Percentiles rank a stretch among this genome's conserved stretches.
phyloP scores from a whole-genome alignment of 352 stramenopile genomes.

The Phytophthora aleatoria region DNA sequence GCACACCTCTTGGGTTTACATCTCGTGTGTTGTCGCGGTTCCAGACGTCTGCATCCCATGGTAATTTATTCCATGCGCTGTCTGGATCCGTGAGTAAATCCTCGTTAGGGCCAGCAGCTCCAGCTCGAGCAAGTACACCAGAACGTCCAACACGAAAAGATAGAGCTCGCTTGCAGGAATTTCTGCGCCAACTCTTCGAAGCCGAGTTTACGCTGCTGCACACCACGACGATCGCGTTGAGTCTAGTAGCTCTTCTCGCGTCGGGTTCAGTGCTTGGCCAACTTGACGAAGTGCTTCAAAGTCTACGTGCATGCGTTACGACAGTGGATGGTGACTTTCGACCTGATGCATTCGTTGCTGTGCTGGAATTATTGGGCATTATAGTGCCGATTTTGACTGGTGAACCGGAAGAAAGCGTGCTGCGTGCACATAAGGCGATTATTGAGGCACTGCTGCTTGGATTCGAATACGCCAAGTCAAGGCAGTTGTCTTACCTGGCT shows the following conservation, averaged over 20 bases:
- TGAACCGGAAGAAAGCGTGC: slow-evolving; percentile 9
- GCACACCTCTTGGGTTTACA: slow-evolving; percentile 51
- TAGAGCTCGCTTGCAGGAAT: slow-evolving; percentile 37
- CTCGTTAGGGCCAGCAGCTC: slow-evolving; percentile 8
- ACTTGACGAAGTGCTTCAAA: slow-evolving; percentile 44
- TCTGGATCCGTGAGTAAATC: slow-evolving; percentile 44
- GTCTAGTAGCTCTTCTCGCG: slow-evolving; percentile 57
- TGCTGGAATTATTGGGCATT: slow-evolving; percentile 74
- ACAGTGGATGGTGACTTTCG: slow-evolving; percentile 71
- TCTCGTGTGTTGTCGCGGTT: slow-evolving; percentile 81
- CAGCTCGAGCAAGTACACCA: slow-evolving; percentile 14
- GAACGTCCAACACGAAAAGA: slow-evolving; percentile 33
- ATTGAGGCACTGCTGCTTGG: slow-evolving; percentile 61
- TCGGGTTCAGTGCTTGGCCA: slow-evolving; percentile 43
- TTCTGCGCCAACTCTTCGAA: slow-evolving; percentile 59
- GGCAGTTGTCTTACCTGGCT: slow-evolving; percentile 62
- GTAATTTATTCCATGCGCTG: slow-evolving; percentile 63
- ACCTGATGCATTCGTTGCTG: slow-evolving; percentile 58
- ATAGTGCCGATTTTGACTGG: slow-evolving; percentile 35
- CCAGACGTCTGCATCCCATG: slow-evolving; percentile 52
- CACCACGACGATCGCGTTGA: slow-evolving; percentile 59
- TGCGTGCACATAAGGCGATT: slow-evolving; percentile 37
- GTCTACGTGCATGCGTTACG: slow-evolving; percentile 51
- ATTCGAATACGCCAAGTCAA: slow-evolving; percentile 60
- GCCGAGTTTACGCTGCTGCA: slow-evolving; percentile 67